Base-by-base conservation (phyloP, 768 basidiomycete species). In the Crucibulum laeve region DNA sequence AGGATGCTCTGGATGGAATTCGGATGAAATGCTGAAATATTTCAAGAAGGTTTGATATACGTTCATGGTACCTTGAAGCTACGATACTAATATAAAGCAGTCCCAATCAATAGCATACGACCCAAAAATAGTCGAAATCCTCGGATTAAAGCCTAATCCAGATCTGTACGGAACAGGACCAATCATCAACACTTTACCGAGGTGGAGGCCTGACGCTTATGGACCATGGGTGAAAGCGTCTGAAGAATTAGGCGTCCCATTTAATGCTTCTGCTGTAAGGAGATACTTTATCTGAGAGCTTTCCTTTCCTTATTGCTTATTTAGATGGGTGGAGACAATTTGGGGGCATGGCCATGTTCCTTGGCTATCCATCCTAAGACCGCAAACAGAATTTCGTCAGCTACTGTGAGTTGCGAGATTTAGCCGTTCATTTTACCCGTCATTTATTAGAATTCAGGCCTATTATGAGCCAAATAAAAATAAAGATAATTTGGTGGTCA, bases 401-500 rank as follows among this genome's bases (percentile, higher is more conserved):
- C 55, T 1, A 47, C 50, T n/a, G 57, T 56, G 40, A 13, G 48
- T 32, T 32, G 11, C 11, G 28, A 11, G 11, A 10, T 32, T 10
- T 32, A 11, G 11, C 15, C 28, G 2, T 32, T 4, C 11, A 15
- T 15, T 10, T 32, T 15, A 32, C 28, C 28, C 11, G 2, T 32
- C 11, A 11, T 32, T 15, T 32, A 32, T 32, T 32, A 11, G 3
- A 32, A 32, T 30, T 24, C 14, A 48, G 47, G 47, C 47, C 18
- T 48, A 50, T 21, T 43, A 44, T 25, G 48, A 23, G 39, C 52
- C 26, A 50, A 61, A 40, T 26, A 45, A 46, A 30, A 24, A 30
- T 3, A 43, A 43, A 18, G 26, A 38, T n/a, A 62, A 60, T 44
- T 49, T 57, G 15, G 44, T 52, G 10, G 51, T 57, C 8, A 48